These are phyloP conservation scores for Fragaria iinumae DNA, from an alignment of 306 rosid genomes.

Conservation along the genomic window DNA sequence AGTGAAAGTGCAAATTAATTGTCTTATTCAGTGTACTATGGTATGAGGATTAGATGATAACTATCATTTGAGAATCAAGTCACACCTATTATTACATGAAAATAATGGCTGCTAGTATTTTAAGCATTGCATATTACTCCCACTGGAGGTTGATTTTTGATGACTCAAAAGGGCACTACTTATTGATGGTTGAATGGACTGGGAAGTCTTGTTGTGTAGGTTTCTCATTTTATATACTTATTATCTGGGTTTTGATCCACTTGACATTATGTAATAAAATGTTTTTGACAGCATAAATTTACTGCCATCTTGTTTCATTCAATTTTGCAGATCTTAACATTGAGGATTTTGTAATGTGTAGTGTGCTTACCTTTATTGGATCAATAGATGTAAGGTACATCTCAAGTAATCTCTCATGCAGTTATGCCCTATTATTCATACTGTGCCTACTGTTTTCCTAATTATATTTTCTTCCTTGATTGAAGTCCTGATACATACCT, in stretches of 20 bases:
- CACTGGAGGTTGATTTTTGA: not conserved
- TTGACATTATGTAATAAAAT: not conserved
- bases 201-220: not conserved
- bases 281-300: not conserved
- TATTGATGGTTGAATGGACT: not conserved
- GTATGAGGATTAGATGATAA: not conserved
- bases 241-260: not conserved
- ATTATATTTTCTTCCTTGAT: conserved; percentile 26
- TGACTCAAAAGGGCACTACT: not conserved
- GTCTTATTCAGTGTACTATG: not conserved
- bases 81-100: not conserved
- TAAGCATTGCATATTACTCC: not conserved
- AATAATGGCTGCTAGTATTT: not conserved
- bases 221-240: not conserved
- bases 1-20: not conserved
- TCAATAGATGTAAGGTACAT: conserved; percentile 87
- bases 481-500: conserved; percentile 58
- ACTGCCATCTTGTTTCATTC: not conserved
- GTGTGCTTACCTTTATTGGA: conserved; percentile 71
- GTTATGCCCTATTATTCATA: conserved; percentile 31
- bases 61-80: not conserved
- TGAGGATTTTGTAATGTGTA: conserved; percentile 62
- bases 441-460: conserved; percentile 31
- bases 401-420: conserved; percentile 15
- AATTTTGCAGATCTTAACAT: conserved; percentile 69